These are phyloP conservation scores for Komagataella kurtzmanii DNA, from an alignment of 805 yeast species.

Conservation along the genomic window DNA sequence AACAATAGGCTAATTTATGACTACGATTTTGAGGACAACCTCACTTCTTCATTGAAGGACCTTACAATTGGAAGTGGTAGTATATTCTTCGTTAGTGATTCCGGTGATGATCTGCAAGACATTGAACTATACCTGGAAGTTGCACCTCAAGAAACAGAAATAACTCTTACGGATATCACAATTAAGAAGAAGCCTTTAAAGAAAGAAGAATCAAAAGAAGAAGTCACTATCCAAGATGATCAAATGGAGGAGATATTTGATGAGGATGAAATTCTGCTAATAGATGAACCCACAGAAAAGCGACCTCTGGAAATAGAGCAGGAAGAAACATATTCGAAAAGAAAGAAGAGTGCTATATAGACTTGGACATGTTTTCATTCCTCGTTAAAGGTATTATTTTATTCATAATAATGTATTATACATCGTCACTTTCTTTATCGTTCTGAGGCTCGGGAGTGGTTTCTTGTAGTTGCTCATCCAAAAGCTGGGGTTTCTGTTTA, in stretches of 20 bases:
- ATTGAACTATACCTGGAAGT: conserved; percentile 42
- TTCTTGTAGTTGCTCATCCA: neutral
- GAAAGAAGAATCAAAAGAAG: neutral
- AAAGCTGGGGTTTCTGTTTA: conserved; percentile 6
- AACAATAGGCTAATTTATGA: conserved; percentile 60
- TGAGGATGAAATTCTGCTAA: conserved; percentile 1
- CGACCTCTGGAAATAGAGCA: neutral
- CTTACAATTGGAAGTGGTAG: conserved; percentile 50
- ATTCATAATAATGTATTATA: neutral
- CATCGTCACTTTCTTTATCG: neutral
- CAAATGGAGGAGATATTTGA: conserved; percentile 1
- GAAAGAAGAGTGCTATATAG: neutral
- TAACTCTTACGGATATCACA: conserved; percentile 14
- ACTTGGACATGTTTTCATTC: neutral
- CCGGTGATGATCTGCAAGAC: conserved; percentile 51
- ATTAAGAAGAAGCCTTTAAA: neutral
- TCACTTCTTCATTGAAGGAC: conserved; percentile 28
- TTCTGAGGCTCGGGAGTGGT: neutral
- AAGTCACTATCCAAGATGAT: conserved; percentile 2
- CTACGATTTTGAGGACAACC: conserved; percentile 77
- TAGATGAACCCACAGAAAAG: neutral
- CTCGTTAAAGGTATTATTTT: neutral
- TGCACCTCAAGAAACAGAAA: conserved; percentile 15
- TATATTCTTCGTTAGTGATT: conserved; percentile 64
- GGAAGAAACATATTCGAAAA: neutral